Conservation (phyloP, 2,329 filamentous ascomycete species). For the Lecanicillium sp. region DNA sequence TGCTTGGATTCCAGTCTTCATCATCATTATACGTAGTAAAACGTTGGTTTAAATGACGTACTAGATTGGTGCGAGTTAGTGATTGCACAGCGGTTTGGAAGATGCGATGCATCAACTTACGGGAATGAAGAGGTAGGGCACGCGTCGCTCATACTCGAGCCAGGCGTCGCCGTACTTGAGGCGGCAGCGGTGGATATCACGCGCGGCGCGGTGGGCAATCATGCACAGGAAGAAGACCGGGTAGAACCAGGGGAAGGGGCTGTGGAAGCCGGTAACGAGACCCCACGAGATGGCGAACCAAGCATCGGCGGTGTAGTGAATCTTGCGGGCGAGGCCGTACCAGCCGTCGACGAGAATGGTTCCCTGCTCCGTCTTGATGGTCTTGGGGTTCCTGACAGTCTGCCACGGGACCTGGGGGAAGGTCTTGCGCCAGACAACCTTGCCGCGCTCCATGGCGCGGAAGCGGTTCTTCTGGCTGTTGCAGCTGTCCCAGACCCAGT, state of each 20-base stretch:
- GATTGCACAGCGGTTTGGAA: background rate
- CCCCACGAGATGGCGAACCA: constrained; percentile 45
- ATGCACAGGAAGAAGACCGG: constrained; percentile 74
- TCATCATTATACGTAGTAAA: background rate
- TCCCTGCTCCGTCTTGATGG: constrained; percentile 64
- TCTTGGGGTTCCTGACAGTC: constrained; percentile 70
- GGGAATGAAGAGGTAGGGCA: constrained; percentile 81
- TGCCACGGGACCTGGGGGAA: constrained; percentile 92
- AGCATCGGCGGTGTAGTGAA: constrained; percentile 41
- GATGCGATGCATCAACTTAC: constrained; percentile 23
- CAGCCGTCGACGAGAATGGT: constrained; percentile 78
- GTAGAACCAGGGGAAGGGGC: constrained; percentile 88
- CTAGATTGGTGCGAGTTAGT: constrained; percentile 18
- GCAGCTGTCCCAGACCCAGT: constrained; percentile 88
- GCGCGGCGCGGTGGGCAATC: constrained; percentile 70
- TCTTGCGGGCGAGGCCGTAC: constrained; percentile 67
- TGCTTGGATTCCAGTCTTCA: too few relatives aligned
- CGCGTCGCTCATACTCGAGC: constrained; percentile 69
- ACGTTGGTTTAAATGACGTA: constrained; percentile 33
- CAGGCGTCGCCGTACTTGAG: constrained; percentile 77
- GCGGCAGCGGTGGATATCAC: constrained; percentile 72
- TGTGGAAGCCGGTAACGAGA: constrained; percentile 46
- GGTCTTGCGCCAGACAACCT: constrained; percentile 60
- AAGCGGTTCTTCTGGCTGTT: constrained; percentile 95
- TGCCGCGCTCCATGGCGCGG: constrained; percentile 70